phyloP scores from a whole-genome alignment of 2,329 filamentous ascomycete species.

The Penicillium sp. region DNA sequence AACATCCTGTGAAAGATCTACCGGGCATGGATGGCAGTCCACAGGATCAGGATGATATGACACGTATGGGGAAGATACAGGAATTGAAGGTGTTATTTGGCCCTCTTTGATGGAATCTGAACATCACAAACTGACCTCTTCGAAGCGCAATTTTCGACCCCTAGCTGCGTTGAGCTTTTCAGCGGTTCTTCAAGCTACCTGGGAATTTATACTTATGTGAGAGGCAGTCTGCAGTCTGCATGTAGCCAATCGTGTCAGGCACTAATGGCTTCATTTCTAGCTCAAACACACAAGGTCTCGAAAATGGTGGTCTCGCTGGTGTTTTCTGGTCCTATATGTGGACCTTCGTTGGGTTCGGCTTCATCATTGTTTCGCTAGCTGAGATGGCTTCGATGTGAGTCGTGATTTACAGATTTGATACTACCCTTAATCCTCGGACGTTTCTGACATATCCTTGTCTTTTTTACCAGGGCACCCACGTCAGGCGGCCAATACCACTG shows the following conservation, averaged over 20 bases:
- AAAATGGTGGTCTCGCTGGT: slow-evolving; percentile 22
- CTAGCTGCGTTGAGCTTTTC: slow-evolving; percentile 32
- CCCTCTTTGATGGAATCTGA: neutral
- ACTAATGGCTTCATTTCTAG: slow-evolving; percentile 1
- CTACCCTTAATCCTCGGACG: fast-evolving
- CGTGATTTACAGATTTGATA: neutral
- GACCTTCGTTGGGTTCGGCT: slow-evolving; percentile 65
- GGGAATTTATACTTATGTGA: slow-evolving; percentile 34
- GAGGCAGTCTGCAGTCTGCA: neutral
- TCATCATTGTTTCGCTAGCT: slow-evolving; percentile 57
- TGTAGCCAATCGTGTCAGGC: fast-evolving
- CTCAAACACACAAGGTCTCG: slow-evolving; percentile 21
- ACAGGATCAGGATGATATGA: slow-evolving; percentile 28
- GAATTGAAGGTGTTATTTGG: slow-evolving; percentile 24
- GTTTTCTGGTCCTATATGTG: slow-evolving; percentile 30
- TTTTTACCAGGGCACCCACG: neutral
- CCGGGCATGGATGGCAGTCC: slow-evolving; percentile 10
- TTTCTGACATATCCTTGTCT: neutral
- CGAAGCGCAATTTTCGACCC: slow-evolving; percentile 29
- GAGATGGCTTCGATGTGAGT: slow-evolving; percentile 54
- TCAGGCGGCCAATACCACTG: slow-evolving; percentile 58
- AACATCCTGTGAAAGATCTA: neutral
- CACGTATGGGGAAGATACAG: slow-evolving; percentile 30
- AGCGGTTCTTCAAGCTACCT: slow-evolving; percentile 30
- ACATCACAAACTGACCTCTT: neutral